Base-by-base conservation (phyloP, 768 basidiomycete genomes). In the Naganishia antarctica region DNA sequence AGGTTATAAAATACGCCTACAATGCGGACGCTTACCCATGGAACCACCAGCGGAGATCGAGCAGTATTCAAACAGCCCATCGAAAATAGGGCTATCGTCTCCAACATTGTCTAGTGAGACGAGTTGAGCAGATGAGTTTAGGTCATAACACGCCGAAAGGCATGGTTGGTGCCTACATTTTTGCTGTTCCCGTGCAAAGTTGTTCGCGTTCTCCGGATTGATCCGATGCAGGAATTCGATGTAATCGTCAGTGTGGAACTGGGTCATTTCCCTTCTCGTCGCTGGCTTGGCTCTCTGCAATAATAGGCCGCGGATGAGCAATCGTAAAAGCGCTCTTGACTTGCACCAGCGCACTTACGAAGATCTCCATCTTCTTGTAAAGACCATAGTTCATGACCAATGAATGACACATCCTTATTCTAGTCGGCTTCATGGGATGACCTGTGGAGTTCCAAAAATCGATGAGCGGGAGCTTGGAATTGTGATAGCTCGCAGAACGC, bases 321-420 rank as follows among this genome's bases (percentile, higher is more conserved):
- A 4, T 45, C 18, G 43, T n/a, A n/a, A n/a, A 21, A 18, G 28
- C 21, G n/a, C 58, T 13, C 44, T 6, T 34, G 12, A 57, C 12
- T 29, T 26, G 29, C 31, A 26, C 28, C 11, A 28, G 18, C n/a
- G n/a, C n/a, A 82, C 96, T 71, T 74, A 97, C 96, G 71, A 97
- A 99, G 69, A 99, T 99, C 79, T 99, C 96, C 96, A 99, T 99
- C 80, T 92, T 92, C 80, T 97, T 97, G 81, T 99, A 99, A 18
- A 99, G 80, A 21, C 93, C 92, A 77, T 97, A 97, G 79, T 98
- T 99, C 96, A 99, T 99, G 62, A 99, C 96, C 59, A 99, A 82
- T 12, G 93, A 93, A 80, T 99, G 96, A 76, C 93, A 97, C 96
- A 99, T 99, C 70, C 94, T 87, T 81, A 98, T 96, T 37, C 96